Percentiles rank a stretch among this genome's conserved stretches.
Conservation (phyloP, 768 basidiomycete species). For the Leucosporidium scottii region DNA sequence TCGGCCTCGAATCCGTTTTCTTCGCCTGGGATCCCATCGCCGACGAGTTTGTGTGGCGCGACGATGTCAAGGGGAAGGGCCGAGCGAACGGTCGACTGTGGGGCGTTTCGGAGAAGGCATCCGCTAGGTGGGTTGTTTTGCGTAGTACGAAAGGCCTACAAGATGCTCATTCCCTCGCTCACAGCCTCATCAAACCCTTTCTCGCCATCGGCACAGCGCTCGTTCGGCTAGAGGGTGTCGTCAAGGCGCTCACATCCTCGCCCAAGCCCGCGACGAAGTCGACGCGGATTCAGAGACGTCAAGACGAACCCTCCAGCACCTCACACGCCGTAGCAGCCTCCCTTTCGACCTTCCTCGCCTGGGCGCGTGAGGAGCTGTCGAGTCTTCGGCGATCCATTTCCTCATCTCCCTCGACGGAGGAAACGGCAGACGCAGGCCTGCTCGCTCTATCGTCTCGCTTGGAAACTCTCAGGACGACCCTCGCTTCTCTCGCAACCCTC, state of each 20-base stretch:
- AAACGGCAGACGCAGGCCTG: neutral
- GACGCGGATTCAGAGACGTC: neutral
- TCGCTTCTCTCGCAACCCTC: neutral
- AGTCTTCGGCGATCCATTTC: neutral
- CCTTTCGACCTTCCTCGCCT: neutral
- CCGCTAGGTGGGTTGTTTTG: neutral
- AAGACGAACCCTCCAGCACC: neutral
- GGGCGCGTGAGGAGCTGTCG: neutral
- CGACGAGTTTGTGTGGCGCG: neutral
- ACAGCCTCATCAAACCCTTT: conserved; percentile 27
- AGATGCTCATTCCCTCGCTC: neutral
- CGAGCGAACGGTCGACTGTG: neutral
- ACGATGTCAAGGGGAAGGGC: neutral
- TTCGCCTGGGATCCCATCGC: neutral
- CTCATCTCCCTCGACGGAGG: neutral
- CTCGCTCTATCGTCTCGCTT: neutral
- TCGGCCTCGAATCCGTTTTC: neutral
- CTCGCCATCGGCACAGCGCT: conserved; percentile 26
- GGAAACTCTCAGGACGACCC: neutral
- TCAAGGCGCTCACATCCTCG: neutral
- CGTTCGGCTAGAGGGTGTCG: conserved; percentile 3
- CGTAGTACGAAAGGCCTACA: no score
- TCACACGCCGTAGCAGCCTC: neutral
- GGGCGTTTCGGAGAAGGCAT: neutral
- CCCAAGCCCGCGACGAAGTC: neutral